phyloP scores from a whole-genome alignment of 805 yeast species.

The Cyberlindnera misumaiensis region DNA sequence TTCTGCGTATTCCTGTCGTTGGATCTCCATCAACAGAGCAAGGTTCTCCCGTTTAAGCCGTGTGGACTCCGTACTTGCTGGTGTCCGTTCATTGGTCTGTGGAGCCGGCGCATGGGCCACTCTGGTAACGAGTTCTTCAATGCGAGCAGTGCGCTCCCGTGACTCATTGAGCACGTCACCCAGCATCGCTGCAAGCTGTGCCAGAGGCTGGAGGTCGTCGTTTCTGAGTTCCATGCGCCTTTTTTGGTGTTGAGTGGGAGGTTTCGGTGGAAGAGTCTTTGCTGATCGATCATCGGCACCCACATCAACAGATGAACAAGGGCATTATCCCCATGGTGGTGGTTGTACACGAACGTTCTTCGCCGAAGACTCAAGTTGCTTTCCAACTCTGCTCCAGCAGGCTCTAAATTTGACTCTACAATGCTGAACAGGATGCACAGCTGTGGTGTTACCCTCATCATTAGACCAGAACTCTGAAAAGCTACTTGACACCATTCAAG shows the following conservation, averaged over 20 bases:
- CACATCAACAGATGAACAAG: too few relatives aligned
- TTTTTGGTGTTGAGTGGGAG: background rate
- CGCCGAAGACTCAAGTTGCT: too few relatives aligned
- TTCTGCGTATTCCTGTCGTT: conserved; percentile 27
- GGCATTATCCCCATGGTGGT: too few relatives aligned
- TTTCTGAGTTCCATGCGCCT: conserved; percentile 10
- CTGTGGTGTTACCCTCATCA: too few relatives aligned
- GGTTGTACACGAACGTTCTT: too few relatives aligned
- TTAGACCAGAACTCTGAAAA: too few relatives aligned
- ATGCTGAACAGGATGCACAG: too few relatives aligned
- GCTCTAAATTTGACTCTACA: too few relatives aligned
- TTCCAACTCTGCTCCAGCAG: too few relatives aligned
- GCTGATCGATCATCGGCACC: too few relatives aligned
- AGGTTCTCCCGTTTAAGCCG: conserved; percentile 22
- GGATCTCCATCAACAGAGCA: conserved; percentile 24
- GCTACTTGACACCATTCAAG: too few relatives aligned
- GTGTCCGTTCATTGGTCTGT: background rate
- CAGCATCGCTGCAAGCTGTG: conserved; percentile 10
- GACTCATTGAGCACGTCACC: conserved; percentile 10
- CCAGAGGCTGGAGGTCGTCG: conserved; percentile 18
- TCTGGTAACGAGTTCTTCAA: conserved; percentile 13
- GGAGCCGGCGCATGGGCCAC: conserved; percentile 4
- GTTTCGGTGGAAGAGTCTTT: too few relatives aligned
- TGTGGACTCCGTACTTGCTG: background rate
- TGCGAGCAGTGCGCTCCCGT: conserved; percentile 8